These are phyloP conservation scores for Gentiana dahurica DNA, from an alignment of 257 asterid species.

Conservation along the genomic window DNA sequence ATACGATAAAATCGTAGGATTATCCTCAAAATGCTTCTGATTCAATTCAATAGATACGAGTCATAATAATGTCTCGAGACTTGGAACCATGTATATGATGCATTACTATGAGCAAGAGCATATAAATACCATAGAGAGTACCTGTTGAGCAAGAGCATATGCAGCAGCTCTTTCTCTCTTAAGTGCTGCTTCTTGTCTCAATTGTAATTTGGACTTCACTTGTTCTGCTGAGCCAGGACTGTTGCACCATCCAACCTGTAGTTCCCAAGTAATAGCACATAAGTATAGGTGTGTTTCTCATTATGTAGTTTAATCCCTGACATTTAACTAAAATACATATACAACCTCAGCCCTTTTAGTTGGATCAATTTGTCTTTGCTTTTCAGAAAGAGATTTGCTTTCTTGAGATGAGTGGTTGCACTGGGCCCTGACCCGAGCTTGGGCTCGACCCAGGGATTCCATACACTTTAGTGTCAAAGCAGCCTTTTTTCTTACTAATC, in stretches of 20 bases:
- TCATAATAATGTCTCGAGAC: too few relatives aligned
- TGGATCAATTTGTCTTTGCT: constrained; percentile 20
- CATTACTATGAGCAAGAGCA: not conserved
- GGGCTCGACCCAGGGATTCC: constrained; percentile 90
- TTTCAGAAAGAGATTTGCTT: constrained; percentile 13
- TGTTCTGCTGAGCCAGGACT: constrained; percentile 64
- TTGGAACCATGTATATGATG: not conserved
- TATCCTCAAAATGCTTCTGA: too few relatives aligned
- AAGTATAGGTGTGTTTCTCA: too few relatives aligned
- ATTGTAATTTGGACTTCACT: constrained; percentile 63
- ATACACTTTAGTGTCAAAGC: constrained; percentile 77
- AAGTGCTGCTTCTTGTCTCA: constrained; percentile 80
- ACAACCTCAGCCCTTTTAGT: constrained; percentile 55
- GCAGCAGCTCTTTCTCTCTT: constrained; percentile 90
- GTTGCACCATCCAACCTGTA: constrained; percentile 81
- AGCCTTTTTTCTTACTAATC: constrained; percentile 75
- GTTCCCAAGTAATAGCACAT: not conserved
- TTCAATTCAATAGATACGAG: too few relatives aligned
- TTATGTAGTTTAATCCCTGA: too few relatives aligned
- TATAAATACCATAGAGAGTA: constrained; percentile 4
- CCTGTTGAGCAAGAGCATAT: constrained; percentile 73
- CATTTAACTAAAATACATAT: too few relatives aligned
- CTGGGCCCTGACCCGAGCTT: constrained; percentile 76
- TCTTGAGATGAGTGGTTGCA: constrained; percentile 30
- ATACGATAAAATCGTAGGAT: too few relatives aligned